Conservation (phyloP, 768 basidiomycete genomes). For the Tulasnella sp. region DNA sequence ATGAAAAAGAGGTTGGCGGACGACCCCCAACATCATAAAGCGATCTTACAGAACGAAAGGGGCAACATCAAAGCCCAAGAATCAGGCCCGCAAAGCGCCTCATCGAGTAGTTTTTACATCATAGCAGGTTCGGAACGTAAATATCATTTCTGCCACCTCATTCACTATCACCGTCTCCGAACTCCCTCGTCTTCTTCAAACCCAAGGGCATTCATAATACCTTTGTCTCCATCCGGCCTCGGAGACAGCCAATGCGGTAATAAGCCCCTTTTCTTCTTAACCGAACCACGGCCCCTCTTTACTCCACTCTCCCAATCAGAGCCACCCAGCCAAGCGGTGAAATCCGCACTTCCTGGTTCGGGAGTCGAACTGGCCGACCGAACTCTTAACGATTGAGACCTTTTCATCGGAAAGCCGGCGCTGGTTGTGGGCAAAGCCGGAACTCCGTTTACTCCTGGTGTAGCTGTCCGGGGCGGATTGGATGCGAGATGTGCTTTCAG, state of each 20-base stretch:
- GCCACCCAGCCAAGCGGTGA: slow-evolving; percentile 6
- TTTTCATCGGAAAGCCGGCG: neutral
- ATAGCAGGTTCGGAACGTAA: neutral
- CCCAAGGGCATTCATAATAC: neutral
- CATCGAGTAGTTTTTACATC: neutral
- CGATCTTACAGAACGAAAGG: neutral
- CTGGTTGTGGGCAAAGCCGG: slow-evolving; percentile 4
- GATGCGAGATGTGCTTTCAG: slow-evolving; percentile 20
- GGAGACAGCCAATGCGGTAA: slow-evolving; percentile 12
- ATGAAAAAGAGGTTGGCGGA: neutral
- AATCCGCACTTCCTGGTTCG: slow-evolving; percentile 3
- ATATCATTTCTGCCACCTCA: neutral
- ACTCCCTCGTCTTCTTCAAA: neutral
- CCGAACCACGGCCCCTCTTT: neutral
- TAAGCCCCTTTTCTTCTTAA: neutral
- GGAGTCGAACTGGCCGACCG: neutral
- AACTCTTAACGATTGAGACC: neutral
- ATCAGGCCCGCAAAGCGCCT: neutral
- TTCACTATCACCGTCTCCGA: neutral
- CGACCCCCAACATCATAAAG: neutral
- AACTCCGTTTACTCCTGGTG: slow-evolving; percentile 22
- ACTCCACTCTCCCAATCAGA: slow-evolving; percentile 4
- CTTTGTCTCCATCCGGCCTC: neutral
- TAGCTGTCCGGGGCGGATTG: slow-evolving; percentile 10
- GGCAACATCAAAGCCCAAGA: neutral